Evolutionary conservation across 2,329 filamentous ascomycete species (phyloP).

Genomic region (Beauveria varroae): DNA sequence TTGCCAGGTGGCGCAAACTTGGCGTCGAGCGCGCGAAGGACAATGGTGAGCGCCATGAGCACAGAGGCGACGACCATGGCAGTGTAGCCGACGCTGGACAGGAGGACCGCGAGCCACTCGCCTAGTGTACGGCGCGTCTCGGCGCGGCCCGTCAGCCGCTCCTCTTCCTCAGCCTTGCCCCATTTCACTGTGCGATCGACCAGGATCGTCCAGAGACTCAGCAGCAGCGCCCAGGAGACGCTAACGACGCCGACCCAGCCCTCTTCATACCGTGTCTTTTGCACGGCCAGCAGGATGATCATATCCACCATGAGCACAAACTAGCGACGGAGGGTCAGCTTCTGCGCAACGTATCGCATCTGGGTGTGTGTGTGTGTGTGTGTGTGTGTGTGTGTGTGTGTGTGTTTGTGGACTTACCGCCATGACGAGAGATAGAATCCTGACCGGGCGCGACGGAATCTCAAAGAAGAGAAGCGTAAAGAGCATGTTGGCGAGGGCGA

Average conservation of each 20-base stretch:
- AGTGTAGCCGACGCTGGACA: constrained; percentile 64
- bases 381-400: not conserved
- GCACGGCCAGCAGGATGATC: constrained; percentile 71
- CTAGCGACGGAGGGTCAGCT: constrained; percentile 15
- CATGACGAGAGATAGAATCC: constrained; percentile 63
- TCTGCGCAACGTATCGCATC: not conserved
- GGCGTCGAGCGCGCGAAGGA: constrained; percentile 73
- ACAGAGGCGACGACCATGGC: constrained; percentile 61
- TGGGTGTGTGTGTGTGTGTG: not conserved
- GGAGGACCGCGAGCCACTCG: constrained; percentile 77
- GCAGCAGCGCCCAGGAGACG: constrained; percentile 71
- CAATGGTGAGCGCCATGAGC: constrained; percentile 71
- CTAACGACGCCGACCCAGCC: constrained; percentile 86
- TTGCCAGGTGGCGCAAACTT: constrained; percentile 66
- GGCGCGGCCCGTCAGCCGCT: constrained; percentile 79
- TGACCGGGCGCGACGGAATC: constrained; percentile 70
- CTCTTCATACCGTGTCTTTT: constrained; percentile 71
- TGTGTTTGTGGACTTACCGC: constrained; percentile 24
- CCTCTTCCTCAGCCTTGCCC: constrained; percentile 90
- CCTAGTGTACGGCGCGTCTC: constrained; percentile 75
- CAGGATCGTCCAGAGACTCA: constrained; percentile 69
- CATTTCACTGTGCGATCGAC: constrained; percentile 79
- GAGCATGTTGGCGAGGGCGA: constrained; percentile 69
- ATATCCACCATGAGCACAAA: constrained; percentile 50
- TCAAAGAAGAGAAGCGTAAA: constrained; percentile 81